phyloP scores from a whole-genome alignment of 2,329 filamentous ascomycete genomes.

The Trichoderma sp. region DNA sequence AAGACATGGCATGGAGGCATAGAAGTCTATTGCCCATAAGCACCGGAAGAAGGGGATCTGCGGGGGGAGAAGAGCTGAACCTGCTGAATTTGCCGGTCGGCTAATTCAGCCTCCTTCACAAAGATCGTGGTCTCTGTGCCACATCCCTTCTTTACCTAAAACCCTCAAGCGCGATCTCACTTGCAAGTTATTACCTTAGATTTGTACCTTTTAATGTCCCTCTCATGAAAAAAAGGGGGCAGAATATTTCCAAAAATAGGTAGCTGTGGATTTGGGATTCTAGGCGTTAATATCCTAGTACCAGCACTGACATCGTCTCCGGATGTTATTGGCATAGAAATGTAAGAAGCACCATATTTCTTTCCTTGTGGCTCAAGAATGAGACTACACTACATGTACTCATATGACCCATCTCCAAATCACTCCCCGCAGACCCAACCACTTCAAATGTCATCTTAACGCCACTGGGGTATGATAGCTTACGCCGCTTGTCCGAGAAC shows the following conservation, averaged over 20 bases:
- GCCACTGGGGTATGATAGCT: neutral
- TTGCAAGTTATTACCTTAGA: neutral
- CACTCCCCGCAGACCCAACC: neutral
- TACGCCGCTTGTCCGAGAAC: neutral
- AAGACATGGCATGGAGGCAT: neutral
- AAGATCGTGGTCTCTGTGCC: neutral
- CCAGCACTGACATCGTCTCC: accelerated
- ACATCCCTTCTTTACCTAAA: no score
- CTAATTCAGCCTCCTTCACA: neutral
- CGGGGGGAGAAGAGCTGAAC: neutral
- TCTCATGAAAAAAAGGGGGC: neutral
- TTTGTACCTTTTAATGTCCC: neutral
- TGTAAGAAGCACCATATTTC: neutral
- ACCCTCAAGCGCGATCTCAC: no score
- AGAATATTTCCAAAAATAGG: neutral
- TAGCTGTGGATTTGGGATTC: no score
- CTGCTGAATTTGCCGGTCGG: neutral
- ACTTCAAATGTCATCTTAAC: neutral
- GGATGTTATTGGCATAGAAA: neutral
- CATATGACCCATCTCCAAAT: no score
- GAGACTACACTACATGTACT: neutral
- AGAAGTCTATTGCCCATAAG: neutral
- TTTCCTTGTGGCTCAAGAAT: neutral
- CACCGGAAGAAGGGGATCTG: neutral
- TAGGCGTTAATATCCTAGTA: accelerated